Evolutionary conservation across 768 basidiomycete genomes (phyloP).

Genomic region (Termitomyces sp.): DNA sequence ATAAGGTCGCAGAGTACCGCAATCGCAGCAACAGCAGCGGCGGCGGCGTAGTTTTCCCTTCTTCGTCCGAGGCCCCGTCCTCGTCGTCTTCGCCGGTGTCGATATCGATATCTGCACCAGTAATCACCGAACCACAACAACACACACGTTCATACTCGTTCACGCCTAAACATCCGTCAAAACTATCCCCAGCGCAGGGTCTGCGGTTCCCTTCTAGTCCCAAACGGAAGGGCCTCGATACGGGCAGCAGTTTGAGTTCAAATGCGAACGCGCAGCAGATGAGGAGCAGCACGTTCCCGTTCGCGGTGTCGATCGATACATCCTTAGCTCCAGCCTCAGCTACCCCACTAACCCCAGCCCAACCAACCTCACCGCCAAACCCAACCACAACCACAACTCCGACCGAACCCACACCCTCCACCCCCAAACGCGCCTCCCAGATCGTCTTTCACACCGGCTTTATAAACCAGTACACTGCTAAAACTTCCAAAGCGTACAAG

Average conservation of each 20-base stretch:
- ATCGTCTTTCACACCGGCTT: constrained; percentile 75
- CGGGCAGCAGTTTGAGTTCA: no score
- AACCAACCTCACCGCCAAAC: no score
- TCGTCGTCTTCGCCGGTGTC: constrained; percentile 38
- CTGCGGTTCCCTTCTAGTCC: constrained; percentile 37
- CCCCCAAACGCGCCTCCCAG: constrained; percentile 65
- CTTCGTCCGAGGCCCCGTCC: constrained; percentile 24
- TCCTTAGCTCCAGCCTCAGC: no score
- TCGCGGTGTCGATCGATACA: background rate
- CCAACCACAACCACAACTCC: background rate
- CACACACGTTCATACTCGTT: constrained; percentile 68
- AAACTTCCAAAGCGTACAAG: constrained; percentile 88
- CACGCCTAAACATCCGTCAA: constrained; percentile 68
- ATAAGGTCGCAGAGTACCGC: constrained; percentile 65
- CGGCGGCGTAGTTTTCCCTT: no score
- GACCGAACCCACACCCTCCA: background rate
- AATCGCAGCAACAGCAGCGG: constrained; percentile 53
- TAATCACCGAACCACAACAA: background rate
- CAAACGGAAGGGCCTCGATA: constrained; percentile 49
- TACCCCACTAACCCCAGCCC: no score
- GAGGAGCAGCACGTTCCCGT: constrained; percentile 15
- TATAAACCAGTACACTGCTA: constrained; percentile 53
- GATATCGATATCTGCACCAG: constrained; percentile 46
- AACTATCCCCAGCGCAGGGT: constrained; percentile 22
- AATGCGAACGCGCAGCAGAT: background rate